A percentile compares a stretch with the other conserved stretches of the same genome.
Conservation (phyloP, 78 protist species). For the Speleostelium caveatum region DNA sequence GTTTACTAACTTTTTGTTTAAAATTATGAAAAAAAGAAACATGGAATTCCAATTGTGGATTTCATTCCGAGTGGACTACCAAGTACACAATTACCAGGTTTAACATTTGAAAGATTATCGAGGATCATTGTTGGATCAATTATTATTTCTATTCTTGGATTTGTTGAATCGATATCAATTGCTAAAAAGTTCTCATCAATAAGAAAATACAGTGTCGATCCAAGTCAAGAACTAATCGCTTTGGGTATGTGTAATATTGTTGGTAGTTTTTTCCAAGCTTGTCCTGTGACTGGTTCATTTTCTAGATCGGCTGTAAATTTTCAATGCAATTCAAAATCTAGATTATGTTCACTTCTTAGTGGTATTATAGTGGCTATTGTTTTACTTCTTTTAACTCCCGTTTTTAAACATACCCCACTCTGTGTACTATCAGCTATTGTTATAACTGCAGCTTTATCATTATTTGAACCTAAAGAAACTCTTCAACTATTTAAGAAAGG, state of each 20-base stretch:
- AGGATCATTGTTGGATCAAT: conserved; percentile 60
- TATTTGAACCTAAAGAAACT: conserved; percentile 51
- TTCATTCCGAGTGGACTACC: conserved; percentile 71
- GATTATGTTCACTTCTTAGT: conserved; percentile 46
- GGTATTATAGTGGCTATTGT: conserved; percentile 64
- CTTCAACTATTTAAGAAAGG: conserved; percentile 29
- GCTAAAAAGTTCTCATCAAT: conserved; percentile 74
- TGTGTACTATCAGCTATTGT: conserved; percentile 72
- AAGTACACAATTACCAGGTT: neutral
- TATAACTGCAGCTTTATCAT: conserved; percentile 34
- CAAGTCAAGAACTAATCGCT: conserved; percentile 75
- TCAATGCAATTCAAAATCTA: conserved; percentile 54
- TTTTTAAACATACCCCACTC: conserved; percentile 66
- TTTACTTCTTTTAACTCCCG: conserved; percentile 40
- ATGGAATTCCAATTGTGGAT: conserved; percentile 65
- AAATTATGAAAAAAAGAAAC: conserved; percentile 18
- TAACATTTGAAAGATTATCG: conserved; percentile 1
- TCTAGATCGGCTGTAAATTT: conserved; percentile 73
- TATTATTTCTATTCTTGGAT: conserved; percentile 64
- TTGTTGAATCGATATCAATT: conserved; percentile 71
- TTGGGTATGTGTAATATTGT: conserved; percentile 76
- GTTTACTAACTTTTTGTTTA: neutral
- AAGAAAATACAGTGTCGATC: conserved; percentile 45
- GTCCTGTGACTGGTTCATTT: conserved; percentile 72
- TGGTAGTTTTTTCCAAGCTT: conserved; percentile 47